phyloP scores from a whole-genome alignment of 768 basidiomycete genomes.

The Glaciozyma martinii region DNA sequence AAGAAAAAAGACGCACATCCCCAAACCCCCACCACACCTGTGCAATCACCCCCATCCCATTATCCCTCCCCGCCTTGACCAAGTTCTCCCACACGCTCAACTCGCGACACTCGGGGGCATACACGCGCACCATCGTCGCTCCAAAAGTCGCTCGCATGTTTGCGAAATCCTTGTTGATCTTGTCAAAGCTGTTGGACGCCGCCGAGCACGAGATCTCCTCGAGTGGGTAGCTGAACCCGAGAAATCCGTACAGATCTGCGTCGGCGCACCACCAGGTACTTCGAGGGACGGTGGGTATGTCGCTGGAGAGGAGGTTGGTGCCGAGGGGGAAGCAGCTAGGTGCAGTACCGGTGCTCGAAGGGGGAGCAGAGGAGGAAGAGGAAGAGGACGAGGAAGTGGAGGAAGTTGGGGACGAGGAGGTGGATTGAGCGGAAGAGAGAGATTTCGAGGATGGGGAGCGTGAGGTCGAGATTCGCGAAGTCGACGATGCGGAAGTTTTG shows the following conservation, averaged over 20 bases:
- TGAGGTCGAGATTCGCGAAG: too few relatives aligned
- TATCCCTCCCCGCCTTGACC: constrained; percentile 19
- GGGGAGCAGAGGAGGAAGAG: not conserved
- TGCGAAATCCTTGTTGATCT: constrained; percentile 22
- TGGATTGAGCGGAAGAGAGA: too few relatives aligned
- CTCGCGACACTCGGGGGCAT: constrained; percentile 25
- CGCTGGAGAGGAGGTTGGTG: not conserved
- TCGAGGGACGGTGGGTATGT: not conserved
- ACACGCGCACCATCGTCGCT: constrained; percentile 28
- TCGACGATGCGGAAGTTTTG: too few relatives aligned
- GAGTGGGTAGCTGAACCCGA: not conserved
- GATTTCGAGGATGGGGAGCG: too few relatives aligned
- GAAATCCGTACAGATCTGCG: not conserved
- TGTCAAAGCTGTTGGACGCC: constrained; percentile 11
- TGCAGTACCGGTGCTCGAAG: not conserved
- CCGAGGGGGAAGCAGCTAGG: not conserved
- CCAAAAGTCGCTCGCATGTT: constrained; percentile 28
- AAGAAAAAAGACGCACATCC: not conserved
- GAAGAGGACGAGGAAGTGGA: not conserved
- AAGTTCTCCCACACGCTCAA: constrained; percentile 25
- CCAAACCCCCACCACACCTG: not conserved
- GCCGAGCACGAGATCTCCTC: constrained; percentile 13
- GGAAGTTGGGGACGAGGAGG: not conserved
- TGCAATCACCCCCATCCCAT: constrained; percentile 3
- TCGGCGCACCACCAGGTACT: not conserved